A percentile compares a stretch with the other conserved stretches of the same genome.
These are phyloP conservation scores for Papiliotrema flavescens DNA, from an alignment of 1,284 basidiomycete genomes.

Conservation along the genomic window DNA sequence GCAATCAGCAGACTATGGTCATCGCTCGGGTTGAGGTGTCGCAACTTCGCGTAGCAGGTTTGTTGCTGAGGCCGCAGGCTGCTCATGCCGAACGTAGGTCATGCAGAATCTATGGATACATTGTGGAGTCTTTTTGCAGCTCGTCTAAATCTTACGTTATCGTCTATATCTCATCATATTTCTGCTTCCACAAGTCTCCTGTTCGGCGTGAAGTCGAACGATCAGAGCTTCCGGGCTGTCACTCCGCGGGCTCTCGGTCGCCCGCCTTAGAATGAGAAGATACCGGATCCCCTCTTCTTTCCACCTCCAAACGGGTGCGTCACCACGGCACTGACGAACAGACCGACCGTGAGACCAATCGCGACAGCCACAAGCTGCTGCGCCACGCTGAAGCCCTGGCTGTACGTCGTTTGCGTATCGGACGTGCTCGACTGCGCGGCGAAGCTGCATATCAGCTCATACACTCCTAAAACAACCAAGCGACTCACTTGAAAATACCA, in stretches of 20 bases:
- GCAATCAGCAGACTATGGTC: too few species aligned
- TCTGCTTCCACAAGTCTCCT: too few species aligned
- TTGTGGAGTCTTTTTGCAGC: too few species aligned
- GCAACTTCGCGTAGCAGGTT: too few species aligned
- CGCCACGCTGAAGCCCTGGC: constrained; percentile 49
- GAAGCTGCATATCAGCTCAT: constrained; percentile 6
- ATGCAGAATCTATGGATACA: too few species aligned
- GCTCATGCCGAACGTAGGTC: too few species aligned
- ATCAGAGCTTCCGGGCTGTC: too few species aligned
- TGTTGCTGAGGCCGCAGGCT: too few species aligned
- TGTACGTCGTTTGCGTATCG: constrained; percentile 48
- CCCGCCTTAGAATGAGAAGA: constrained; percentile 47
- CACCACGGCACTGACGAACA: constrained; percentile 55
- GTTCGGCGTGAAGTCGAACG: too few species aligned
- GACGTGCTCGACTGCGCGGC: constrained; percentile 3
- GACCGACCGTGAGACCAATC: constrained; percentile 61
- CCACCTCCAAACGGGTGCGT: constrained; percentile 53
- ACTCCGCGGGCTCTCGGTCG: too few species aligned
- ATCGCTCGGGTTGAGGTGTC: too few species aligned
- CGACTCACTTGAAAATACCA: constrained; percentile 62
- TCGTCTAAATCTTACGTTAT: too few species aligned
- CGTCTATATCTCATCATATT: not conserved
- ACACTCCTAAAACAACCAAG: not conserved
- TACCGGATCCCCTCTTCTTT: constrained; percentile 47
- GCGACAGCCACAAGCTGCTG: constrained; percentile 51